A percentile compares a stretch with the other conserved stretches of the same genome.
Evolutionary conservation across 2,329 filamentous ascomycete genomes (phyloP).

Genomic region (Aspergillus ochraceus): DNA sequence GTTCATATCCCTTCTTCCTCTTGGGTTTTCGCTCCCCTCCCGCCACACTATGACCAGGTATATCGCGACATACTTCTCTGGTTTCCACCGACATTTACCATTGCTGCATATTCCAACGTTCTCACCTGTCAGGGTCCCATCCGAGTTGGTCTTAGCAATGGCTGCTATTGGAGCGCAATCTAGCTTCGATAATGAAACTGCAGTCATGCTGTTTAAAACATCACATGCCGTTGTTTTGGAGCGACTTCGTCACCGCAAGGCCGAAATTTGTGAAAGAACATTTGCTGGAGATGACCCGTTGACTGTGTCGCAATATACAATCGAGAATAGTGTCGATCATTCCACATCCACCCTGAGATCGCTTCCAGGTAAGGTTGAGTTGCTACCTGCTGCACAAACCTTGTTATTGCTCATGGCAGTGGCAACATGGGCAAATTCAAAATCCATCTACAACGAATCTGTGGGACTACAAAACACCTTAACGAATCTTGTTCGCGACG

Average conservation of each 20-base stretch:
- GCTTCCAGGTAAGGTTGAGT: too few relatives aligned
- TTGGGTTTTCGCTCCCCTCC: slow-evolving; percentile 56
- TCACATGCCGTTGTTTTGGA: not conserved
- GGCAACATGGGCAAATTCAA: slow-evolving; percentile 7
- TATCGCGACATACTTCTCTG: slow-evolving; percentile 65
- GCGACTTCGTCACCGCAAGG: not conserved
- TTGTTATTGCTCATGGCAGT: slow-evolving; percentile 17
- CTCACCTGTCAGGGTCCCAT: slow-evolving; percentile 56
- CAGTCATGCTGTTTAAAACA: slow-evolving; percentile 8
- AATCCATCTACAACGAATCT: slow-evolving; percentile 1
- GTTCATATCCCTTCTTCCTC: slow-evolving; percentile 38
- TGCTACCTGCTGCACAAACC: slow-evolving; percentile 4
- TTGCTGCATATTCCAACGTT: slow-evolving; percentile 68
- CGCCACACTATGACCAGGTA: slow-evolving; percentile 66
- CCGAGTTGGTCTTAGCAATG: slow-evolving; percentile 67
- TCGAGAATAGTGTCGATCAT: too few relatives aligned
- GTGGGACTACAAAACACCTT: slow-evolving; percentile 1
- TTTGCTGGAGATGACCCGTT: too few relatives aligned
- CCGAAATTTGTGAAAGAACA: too few relatives aligned
- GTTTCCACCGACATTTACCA: slow-evolving; percentile 59
- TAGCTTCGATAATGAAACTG: slow-evolving; percentile 41
- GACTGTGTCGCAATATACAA: too few relatives aligned
- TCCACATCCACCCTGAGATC: too few relatives aligned
- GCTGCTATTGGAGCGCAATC: slow-evolving; percentile 55
- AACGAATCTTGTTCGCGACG: not conserved